Percentiles rank a stretch among this genome's conserved stretches.
Conservation (phyloP, 495 filamentous ascomycete species). For the Podospora comata region DNA sequence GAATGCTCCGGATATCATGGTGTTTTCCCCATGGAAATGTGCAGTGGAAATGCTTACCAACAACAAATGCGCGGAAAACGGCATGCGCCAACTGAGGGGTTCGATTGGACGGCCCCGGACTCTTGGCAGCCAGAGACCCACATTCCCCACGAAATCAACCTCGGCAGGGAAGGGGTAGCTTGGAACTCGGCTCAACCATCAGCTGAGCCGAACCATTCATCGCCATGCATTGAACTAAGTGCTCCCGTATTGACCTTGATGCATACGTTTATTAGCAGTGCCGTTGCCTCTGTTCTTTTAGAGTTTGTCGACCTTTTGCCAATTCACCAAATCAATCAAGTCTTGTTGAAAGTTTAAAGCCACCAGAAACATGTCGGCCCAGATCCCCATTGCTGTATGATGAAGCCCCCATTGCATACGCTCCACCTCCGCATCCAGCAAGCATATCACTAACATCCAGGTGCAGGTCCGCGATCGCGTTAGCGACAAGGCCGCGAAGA, state of each 20-base stretch:
- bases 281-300: neutral
- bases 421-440: constrained; percentile 5
- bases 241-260: neutral
- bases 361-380: constrained; percentile 55
- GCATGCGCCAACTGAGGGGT: neutral
- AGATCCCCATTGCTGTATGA: constrained; percentile 65
- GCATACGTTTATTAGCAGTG: constrained; percentile 1
- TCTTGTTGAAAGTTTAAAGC: constrained; percentile 4
- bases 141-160: constrained; percentile 22
- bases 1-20: neutral
- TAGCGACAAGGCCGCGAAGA: constrained; percentile 77
- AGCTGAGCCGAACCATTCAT: neutral
- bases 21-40: neutral
- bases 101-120: neutral
- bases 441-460: constrained; percentile 28
- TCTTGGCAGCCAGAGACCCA: constrained; percentile 14
- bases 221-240: constrained; percentile 11
- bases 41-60: neutral
- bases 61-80: neutral
- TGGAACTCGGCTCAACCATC: neutral
- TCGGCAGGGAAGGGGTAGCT: constrained; percentile 21
- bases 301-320: neutral
- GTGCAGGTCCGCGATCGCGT: constrained; percentile 55
- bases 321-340: neutral
- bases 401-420: constrained; percentile 7